Base-by-base conservation (phyloP, 2,329 filamentous ascomycete species). In the Neofusicoccum cordaticola region DNA sequence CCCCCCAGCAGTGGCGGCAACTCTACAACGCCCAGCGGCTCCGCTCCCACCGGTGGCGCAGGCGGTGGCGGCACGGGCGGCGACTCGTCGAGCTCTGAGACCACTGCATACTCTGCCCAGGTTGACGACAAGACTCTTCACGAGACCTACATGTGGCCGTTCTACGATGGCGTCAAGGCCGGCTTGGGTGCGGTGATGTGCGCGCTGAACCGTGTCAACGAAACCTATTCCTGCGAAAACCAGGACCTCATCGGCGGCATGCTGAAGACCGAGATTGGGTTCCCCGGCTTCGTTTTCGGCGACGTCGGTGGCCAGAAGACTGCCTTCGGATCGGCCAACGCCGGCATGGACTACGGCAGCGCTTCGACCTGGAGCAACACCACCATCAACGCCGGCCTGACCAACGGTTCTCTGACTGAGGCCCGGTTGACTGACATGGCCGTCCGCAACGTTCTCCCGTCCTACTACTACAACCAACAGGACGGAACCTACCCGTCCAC, bases 131-230 rank as follows among this genome's bases (percentile, higher is more conserved):
- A 88, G 35, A 87, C 88, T 0, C 73, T 90, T 67, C 89, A 91
- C 71, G 89, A 91, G 75, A 77, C 94, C 2, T 95, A 94, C 69
- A 82, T 88, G 0, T 94, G 90, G 90, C 91, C 91, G 0, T 95
- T 94, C 73, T 88, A 86, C 2, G 88, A 93, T 68, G 87, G 86
- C 17, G 82, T 95, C n/a, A 85, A 84, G 56, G 89, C 88, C 3
- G 90, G 90, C 13, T 90, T 92, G 2, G 90, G 86, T 0, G 85
- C 86, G 17, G 84, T 92, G 47, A 95, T 95, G 92, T 93, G 90
- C 73, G 86, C 88, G 1, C 94, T 94, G 69, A 75, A 79, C 39
- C 71, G 77, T 57, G 67, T 79, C 58, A 82, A 82, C 70, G 77
- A 51, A 51, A 78, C 77, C 0, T 81, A 81, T 65, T 71, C 74